Evolutionary conservation across 2,329 filamentous ascomycete species (phyloP), one percentile per base, ranked within the genome.

Genomic region (Teratosphaeriaceae sp.): DNA sequence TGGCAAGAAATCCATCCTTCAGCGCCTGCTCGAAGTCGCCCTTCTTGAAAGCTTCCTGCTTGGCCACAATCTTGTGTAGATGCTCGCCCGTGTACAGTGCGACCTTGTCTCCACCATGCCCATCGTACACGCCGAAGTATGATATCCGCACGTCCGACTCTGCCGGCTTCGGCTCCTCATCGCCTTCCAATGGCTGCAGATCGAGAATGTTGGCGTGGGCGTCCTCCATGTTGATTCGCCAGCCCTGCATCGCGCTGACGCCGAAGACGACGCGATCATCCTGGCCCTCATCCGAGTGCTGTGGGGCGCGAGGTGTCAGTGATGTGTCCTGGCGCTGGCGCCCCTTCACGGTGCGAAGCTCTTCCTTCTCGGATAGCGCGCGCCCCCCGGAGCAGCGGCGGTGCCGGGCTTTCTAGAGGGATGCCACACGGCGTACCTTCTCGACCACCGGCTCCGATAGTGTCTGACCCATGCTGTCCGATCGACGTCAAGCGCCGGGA

Each of bases 171-270:
- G 71, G 68, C 51, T 70, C 67, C 36, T 39, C 16, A 24, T 29
- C 15, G 46, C 68, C 68, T 56, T 70, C 70, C 48, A 74, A 71
- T 48, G 80, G 73, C 60, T 92, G 79, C 55, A 97, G 80, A 67
- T 97, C 87, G 64, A 98, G 84, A 40, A 97, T 73, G 43, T 85
- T 79, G 49, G 86, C 87, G 71, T 98, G 92, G 51, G 92, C 82
- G 66, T 98, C 92, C 68, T 98, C 92, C 92, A 98, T 98, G 74
- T 87, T 95, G 72, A 98, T 97, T 72, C 92, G 85, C 92, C 92
- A 98, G 74, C 92, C 92, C 71, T 98, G 92, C 92, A 98, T 98
- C 69, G 88, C 88, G 54, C 92, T 98, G 54, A 97, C 82, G 63
- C 92, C 92, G 68, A 86, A 98, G 64, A 92, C 71, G 64, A 95